phyloP scores from a whole-genome alignment of 352 stramenopile species.

The Hyaloperonospora arabidopsidis region DNA sequence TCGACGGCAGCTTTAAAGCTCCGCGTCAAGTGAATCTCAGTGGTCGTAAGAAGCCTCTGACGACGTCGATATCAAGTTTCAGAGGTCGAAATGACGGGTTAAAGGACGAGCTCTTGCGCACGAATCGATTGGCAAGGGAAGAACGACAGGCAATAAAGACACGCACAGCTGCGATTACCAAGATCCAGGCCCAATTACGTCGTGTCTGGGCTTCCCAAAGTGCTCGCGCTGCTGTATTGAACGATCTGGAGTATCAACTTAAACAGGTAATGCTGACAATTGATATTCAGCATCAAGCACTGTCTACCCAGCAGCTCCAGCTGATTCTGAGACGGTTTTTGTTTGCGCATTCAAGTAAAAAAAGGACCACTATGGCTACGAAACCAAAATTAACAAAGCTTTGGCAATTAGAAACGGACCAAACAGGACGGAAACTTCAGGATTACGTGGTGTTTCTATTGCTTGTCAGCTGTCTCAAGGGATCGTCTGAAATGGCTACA shows the following conservation, averaged over 20 bases:
- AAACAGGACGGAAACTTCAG: conserved; percentile 36
- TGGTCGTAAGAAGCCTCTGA: conserved; percentile 39
- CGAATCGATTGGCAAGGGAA: conserved; percentile 47
- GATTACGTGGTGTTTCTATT: conserved; percentile 56
- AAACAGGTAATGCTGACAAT: conserved; percentile 20
- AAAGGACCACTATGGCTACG: too few relatives aligned
- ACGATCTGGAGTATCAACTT: conserved; percentile 36
- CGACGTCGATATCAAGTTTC: conserved; percentile 14
- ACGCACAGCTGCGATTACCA: conserved; percentile 35
- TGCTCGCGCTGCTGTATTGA: conserved; percentile 30
- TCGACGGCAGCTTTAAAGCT: conserved; percentile 68
- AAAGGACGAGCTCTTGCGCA: conserved; percentile 51
- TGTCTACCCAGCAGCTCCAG: conserved; percentile 24
- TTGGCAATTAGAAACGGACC: conserved; percentile 1
- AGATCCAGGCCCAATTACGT: conserved; percentile 44
- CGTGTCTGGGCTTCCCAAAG: conserved; percentile 22
- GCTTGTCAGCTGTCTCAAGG: conserved; percentile 45
- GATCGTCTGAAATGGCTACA: conserved; percentile 2
- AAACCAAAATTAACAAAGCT: neutral
- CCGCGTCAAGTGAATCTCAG: conserved; percentile 63
- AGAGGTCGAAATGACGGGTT: conserved; percentile 15
- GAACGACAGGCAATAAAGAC: conserved; percentile 39
- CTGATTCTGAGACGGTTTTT: conserved; percentile 40
- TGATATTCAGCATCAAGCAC: conserved; percentile 29
- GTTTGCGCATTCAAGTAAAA: conserved; percentile 12